Base-by-base conservation (phyloP, 1,139 yeast species). In the Magnusiomyces tetraspermus region DNA sequence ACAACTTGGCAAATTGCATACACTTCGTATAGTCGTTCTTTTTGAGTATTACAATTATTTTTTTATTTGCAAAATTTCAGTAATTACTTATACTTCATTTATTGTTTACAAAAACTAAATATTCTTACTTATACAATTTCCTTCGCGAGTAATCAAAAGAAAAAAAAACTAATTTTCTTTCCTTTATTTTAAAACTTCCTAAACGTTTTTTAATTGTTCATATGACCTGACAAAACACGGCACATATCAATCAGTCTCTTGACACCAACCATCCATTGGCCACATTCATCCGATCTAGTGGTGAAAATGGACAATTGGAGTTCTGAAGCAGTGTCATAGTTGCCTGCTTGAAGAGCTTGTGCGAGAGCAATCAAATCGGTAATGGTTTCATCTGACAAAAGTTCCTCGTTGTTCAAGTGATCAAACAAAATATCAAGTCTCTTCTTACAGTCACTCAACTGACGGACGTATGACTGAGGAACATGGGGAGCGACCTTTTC, bases 241-340 rank as follows among this genome's bases (percentile, higher is more conserved):
- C 66, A 61, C 82, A 92, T 85, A 57, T 85, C 86, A 57, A 92
- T 82, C 60, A 92, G 76, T 62, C 97, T 80, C 70, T 85, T 88
- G 51, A 92, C 84, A 62, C 98, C 98, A 26, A 87, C 81, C 72
- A 87, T 81, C 98, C 98, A 92, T 61, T 85, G 82, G 13, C 96
- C 96, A 59, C 86, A 80, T 67, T 90, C 96, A 45, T 78, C 81
- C 49, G 83, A 77, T 60, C 79, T 78, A 42, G 78, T 76, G 8
- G 89, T 77, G 49, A 86, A 78, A 59, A 92, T 77, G 51, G 82
- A 80, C 51, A 79, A 62, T 31, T 67, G 71, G 40, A 64, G 58
- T 13, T 76, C 71, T 52, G 77, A 70, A 1, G 97, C 97, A 13
- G 73, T 72, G 15, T 70, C 69, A 65, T 74, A 86, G 58, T 87